A percentile compares a stretch with the other conserved stretches of the same genome.
phyloP scores from a whole-genome alignment of 176 grass and related monocot species.

The Ananas comosus region DNA sequence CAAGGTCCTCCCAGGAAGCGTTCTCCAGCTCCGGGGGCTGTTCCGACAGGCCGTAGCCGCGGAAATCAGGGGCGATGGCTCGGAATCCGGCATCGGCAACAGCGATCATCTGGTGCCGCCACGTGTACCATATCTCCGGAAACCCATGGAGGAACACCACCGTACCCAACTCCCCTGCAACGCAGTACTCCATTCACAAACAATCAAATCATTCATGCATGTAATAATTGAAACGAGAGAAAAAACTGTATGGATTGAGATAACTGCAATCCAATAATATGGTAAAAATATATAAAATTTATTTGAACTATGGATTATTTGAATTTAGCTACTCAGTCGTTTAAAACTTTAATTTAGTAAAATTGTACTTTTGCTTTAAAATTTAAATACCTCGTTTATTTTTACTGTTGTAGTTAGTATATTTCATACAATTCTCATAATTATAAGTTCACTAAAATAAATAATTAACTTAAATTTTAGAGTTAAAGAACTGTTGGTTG shows the following conservation, averaged over 20 bases:
- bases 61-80: constrained; percentile 31
- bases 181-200: neutral
- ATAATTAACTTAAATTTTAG: neutral
- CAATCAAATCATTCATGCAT: neutral
- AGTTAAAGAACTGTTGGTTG: no score
- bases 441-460: no score
- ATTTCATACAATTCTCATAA: no score
- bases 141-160: constrained; percentile 40
- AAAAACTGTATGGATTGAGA: neutral
- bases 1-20: constrained; percentile 13
- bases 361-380: no score
- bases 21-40: constrained; percentile 24
- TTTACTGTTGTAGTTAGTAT: no score
- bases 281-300: no score
- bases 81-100: constrained; percentile 25
- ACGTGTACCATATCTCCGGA: constrained; percentile 43
- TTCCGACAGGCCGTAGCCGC: constrained; percentile 33
- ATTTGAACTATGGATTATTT: no score
- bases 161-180: constrained; percentile 17
- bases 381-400: no score
- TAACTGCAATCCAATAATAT: no score
- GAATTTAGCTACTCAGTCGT: no score
- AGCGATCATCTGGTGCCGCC: constrained; percentile 33
- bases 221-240: neutral
- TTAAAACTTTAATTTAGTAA: no score